Evolutionary conservation across 2,329 filamentous ascomycete species (phyloP).

Genomic region (Aureobasidium sp.): DNA sequence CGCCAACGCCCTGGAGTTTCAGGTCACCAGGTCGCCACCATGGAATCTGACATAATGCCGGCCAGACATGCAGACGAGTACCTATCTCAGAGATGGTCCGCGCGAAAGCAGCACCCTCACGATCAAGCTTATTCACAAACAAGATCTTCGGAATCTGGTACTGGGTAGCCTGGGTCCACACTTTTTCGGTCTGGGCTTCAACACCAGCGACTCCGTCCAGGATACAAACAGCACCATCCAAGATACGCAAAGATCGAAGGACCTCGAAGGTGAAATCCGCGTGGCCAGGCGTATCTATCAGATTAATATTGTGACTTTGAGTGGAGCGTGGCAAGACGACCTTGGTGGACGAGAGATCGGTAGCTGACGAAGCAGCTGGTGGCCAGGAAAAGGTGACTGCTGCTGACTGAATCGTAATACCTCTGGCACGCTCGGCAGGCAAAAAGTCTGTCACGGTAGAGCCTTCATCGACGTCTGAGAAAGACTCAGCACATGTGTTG

Average conservation of each 20-base stretch:
- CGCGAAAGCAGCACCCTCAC: conserved; percentile 74
- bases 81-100: conserved; percentile 82
- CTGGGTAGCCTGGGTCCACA: conserved; percentile 83
- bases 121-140: conserved; percentile 79
- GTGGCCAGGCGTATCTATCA: conserved; percentile 95
- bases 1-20: conserved; percentile 73
- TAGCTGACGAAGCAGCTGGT: conserved; percentile 35
- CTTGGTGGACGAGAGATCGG: neutral
- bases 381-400: conserved; percentile 96
- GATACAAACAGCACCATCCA: conserved; percentile 89
- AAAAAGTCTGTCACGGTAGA: conserved; percentile 97
- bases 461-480: conserved; percentile 79
- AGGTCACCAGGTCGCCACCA: conserved; percentile 77
- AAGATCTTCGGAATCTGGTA: conserved; percentile 79
- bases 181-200: conserved; percentile 93
- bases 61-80: conserved; percentile 71
- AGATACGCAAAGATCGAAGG: conserved; percentile 75
- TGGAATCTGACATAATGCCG: conserved; percentile 87
- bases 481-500: neutral
- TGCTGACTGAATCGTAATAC: conserved; percentile 96
- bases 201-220: conserved; percentile 89
- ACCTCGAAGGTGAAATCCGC: conserved; percentile 98
- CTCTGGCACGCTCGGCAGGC: conserved; percentile 81
- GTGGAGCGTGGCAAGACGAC: conserved; percentile 42
- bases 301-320: conserved; percentile 65